A percentile compares a stretch with the other conserved stretches of the same genome.
Evolutionary conservation across 768 basidiomycete species (phyloP).

Genomic region (Baorangia bicolor): DNA sequence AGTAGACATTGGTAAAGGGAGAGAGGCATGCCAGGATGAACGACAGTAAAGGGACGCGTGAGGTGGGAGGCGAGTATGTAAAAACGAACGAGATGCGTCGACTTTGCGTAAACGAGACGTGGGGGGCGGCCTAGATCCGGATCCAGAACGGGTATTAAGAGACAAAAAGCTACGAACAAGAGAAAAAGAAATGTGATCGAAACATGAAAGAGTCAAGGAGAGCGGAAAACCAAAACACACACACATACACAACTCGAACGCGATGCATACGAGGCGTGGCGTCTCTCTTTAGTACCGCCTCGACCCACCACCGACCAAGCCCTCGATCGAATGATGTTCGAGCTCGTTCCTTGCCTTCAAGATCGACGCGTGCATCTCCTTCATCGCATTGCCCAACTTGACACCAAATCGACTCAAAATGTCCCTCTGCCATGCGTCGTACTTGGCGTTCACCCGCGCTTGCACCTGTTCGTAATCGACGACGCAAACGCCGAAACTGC

Average conservation of each 20-base stretch:
- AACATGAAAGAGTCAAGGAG: background rate
- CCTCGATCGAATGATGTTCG: constrained; percentile 95
- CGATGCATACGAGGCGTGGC: background rate
- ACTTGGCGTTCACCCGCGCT: constrained; percentile 95
- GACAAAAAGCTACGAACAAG: background rate
- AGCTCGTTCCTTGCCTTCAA: constrained; percentile 93
- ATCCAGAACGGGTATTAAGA: constrained; percentile 18
- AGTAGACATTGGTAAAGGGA: constrained; percentile 15
- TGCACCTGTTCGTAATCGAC: constrained; percentile 99
- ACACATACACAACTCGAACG: background rate
- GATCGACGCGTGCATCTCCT: constrained; percentile 94
- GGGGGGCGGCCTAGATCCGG: constrained; percentile 8
- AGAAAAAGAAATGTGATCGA: background rate
- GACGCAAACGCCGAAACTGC: constrained; percentile 88
- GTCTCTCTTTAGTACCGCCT: constrained; percentile 48
- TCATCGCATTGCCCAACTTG: constrained; percentile 94
- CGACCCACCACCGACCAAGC: constrained; percentile 58
- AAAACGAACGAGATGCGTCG: background rate
- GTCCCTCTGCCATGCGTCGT: constrained; percentile 97
- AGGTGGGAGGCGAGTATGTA: too few species aligned
- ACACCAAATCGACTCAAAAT: constrained; percentile 89
- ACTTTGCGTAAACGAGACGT: background rate
- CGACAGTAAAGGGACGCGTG: background rate
- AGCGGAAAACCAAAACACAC: background rate
- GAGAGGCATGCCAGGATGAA: constrained; percentile 5